A percentile compares a stretch with the other conserved stretches of the same genome.
phyloP scores from a whole-genome alignment of 345 rosid species.

The Sonneratia alba region DNA sequence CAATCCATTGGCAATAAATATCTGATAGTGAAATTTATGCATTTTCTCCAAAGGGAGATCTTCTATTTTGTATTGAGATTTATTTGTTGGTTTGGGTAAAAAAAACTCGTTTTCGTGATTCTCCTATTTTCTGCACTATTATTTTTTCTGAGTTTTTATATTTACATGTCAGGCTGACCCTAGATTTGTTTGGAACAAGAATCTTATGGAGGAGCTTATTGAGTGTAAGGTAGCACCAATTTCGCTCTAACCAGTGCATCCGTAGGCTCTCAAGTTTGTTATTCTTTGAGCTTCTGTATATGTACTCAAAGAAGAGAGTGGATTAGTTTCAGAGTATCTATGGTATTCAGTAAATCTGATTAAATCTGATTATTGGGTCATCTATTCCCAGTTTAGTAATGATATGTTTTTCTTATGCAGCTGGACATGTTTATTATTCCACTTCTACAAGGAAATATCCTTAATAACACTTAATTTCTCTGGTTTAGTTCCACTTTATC shows the following conservation, averaged over 20 bases:
- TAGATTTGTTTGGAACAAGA: conserved; percentile 82
- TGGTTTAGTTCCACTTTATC: not conserved
- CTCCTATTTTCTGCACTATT: not conserved
- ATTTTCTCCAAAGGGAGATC: not conserved
- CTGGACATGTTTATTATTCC: too few species aligned
- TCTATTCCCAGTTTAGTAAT: conserved; percentile 11
- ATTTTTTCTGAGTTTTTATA: not conserved
- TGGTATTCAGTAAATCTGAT: not conserved
- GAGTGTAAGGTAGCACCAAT: conserved; percentile 55
- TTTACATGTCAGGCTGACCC: conserved; percentile 82
- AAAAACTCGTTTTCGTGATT: not conserved
- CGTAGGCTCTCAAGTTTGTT: not conserved
- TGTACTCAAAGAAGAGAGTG: too few species aligned
- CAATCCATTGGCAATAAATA: not conserved
- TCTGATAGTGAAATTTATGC: not conserved
- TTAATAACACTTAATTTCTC: conserved; percentile 14
- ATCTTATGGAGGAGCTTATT: conserved; percentile 82
- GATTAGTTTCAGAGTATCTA: too few species aligned
- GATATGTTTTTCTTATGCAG: conserved; percentile 17
- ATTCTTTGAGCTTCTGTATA: not conserved
- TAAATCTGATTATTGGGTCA: not conserved
- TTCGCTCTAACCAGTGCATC: not conserved
- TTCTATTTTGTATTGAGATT: not conserved
- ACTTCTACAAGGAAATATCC: conserved; percentile 96
- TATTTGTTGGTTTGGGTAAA: not conserved